Evolutionary conservation across 2,329 filamentous ascomycete species (phyloP).

Genomic region (Cladophialophora yegresii): DNA sequence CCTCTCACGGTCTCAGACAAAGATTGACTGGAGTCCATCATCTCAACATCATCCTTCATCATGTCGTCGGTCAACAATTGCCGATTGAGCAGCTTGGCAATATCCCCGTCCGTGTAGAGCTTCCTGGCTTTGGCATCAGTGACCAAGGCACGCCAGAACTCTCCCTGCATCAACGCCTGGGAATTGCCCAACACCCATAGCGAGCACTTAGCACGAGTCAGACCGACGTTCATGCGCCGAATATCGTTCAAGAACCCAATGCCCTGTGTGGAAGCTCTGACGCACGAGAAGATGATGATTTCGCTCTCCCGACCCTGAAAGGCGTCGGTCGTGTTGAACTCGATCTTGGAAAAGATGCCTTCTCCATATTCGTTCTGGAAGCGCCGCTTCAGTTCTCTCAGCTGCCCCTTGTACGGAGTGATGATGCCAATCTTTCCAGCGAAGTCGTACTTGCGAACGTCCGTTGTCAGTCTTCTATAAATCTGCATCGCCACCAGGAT

Average conservation of each 20-base stretch:
- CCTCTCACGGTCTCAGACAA: conserved; percentile 9
- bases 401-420: conserved; percentile 94
- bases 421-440: conserved; percentile 91
- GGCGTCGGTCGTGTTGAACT: conserved; percentile 98
- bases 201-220: conserved; percentile 94
- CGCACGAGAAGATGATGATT: conserved; percentile 98
- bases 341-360: conserved; percentile 72
- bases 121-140: conserved; percentile 74
- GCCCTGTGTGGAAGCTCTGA: conserved; percentile 85
- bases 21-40: conserved; percentile 41
- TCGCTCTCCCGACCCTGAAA: conserved; percentile 97
- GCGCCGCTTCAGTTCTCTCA: conserved; percentile 73
- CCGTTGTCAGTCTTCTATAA: conserved; percentile 74
- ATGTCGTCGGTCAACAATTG: conserved; percentile 51
- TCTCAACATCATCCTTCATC: conserved; percentile 49
- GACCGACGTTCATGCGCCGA: conserved; percentile 97
- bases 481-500: conserved; percentile 82
- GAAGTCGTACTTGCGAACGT: conserved; percentile 70
- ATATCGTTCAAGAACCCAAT: conserved; percentile 99
- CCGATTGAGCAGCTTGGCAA: conserved; percentile 57
- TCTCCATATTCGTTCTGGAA: conserved; percentile 75
- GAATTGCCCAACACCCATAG: conserved; percentile 96
- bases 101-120: conserved; percentile 71
- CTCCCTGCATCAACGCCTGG: conserved; percentile 77
- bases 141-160: conserved; percentile 88